Evolutionary conservation across 2,329 filamentous ascomycete species (phyloP).

Genomic region (Fusarium sp.): DNA sequence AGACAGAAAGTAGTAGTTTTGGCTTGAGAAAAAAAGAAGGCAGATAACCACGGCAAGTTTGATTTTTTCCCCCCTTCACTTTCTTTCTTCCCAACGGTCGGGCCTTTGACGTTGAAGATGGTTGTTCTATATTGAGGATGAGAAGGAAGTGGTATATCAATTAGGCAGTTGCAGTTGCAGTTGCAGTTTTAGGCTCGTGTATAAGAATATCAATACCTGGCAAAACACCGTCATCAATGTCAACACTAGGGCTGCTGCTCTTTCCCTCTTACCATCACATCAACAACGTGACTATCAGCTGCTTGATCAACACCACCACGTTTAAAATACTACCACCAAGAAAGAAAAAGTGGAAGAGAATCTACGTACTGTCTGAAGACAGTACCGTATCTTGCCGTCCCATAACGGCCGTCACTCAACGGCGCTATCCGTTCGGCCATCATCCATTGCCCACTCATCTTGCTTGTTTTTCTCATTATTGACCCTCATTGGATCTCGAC

Average conservation of each 20-base stretch:
- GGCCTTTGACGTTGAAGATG: too few relatives aligned
- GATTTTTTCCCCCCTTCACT: background rate
- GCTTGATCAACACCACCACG: conserved; percentile 17
- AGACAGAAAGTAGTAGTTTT: conserved; percentile 6
- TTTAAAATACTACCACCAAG: conserved; percentile 6
- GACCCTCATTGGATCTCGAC: background rate
- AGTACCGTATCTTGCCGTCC: conserved; percentile 31
- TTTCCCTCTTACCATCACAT: conserved; percentile 16
- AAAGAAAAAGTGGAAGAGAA: background rate
- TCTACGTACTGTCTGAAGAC: background rate
- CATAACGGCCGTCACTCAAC: conserved; percentile 23
- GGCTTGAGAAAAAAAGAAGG: background rate
- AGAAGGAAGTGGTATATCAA: conserved; percentile 1
- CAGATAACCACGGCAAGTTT: background rate
- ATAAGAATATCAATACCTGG: conserved; percentile 36
- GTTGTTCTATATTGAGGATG: background rate
- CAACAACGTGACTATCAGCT: conserved; percentile 42
- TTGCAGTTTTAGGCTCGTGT: conserved; percentile 28
- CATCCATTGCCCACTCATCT: conserved; percentile 29
- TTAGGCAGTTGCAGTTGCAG: conserved; percentile 3
- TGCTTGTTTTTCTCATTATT: conserved; percentile 22
- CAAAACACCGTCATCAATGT: conserved; percentile 15
- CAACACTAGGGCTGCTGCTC: conserved; percentile 1
- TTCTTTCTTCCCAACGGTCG: background rate
- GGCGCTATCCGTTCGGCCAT: conserved; percentile 28